Conservation (phyloP, 495 filamentous ascomycete species). For the Podospora tetraspora region DNA sequence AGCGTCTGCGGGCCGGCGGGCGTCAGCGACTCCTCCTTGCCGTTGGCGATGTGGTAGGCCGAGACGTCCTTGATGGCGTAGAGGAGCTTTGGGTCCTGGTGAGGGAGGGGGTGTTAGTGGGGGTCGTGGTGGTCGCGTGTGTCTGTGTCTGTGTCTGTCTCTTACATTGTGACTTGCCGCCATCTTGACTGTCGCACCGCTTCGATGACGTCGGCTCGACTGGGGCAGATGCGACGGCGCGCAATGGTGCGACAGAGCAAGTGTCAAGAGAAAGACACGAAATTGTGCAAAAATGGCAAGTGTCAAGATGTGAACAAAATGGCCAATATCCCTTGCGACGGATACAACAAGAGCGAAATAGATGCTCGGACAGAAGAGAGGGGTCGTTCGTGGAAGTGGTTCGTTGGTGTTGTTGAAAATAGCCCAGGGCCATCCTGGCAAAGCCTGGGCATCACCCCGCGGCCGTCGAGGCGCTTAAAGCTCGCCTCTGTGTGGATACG, state of each 20-base stretch:
- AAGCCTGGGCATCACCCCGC: constrained; percentile 23
- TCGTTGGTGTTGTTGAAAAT: constrained; percentile 28
- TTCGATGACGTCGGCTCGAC: constrained; percentile 5
- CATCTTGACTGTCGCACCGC: constrained; percentile 27
- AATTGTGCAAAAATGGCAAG: not conserved
- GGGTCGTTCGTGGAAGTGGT: constrained; percentile 10
- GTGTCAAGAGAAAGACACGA: not conserved
- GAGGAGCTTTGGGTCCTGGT: constrained; percentile 68
- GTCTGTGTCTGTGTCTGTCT: too few species aligned
- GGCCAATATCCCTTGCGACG: not conserved
- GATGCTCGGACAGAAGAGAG: constrained; percentile 3
- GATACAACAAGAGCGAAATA: not conserved
- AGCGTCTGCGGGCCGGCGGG: constrained; percentile 82
- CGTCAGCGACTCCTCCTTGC: constrained; percentile 74
- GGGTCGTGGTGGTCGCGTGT: not conserved
- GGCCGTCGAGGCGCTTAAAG: constrained; percentile 32
- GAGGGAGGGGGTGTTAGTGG: constrained; percentile 8
- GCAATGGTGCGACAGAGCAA: not conserved
- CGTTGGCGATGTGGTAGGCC: constrained; percentile 84
- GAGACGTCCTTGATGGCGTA: constrained; percentile 79
- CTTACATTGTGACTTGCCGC: constrained; percentile 49
- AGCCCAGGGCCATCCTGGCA: constrained; percentile 18
- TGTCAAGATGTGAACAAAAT: not conserved
- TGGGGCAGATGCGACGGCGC: constrained; percentile 1
- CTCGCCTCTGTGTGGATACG: constrained; percentile 27